Evolutionary conservation across 345 rosid genomes (phyloP).

Genomic region (Tarenaya hassleriana): DNA sequence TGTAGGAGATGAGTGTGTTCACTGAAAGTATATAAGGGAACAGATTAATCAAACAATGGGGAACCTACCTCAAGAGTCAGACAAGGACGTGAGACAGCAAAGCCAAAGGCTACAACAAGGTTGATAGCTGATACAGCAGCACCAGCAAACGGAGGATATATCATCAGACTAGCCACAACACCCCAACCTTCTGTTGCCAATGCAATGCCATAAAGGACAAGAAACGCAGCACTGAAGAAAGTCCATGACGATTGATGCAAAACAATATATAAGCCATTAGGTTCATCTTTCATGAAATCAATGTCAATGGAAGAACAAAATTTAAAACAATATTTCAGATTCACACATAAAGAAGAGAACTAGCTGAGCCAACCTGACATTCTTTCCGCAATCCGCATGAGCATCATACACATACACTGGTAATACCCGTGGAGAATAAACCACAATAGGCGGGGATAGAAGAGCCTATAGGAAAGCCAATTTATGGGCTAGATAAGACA

Average conservation of each 20-base stretch:
- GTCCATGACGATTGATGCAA: slow-evolving; percentile 12
- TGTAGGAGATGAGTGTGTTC: no score
- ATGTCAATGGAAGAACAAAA: slow-evolving; percentile 17
- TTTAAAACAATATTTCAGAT: not conserved
- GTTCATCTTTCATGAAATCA: not conserved
- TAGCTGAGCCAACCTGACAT: slow-evolving; percentile 72
- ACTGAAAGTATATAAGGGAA: not conserved
- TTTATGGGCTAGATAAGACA: slow-evolving; percentile 1
- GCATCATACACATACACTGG: slow-evolving; percentile 98
- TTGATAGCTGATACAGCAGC: slow-evolving; percentile 98
- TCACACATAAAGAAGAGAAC: not conserved
- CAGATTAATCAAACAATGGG: slow-evolving; percentile 15
- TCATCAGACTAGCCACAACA: slow-evolving; percentile 94
- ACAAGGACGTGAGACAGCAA: slow-evolving; percentile 99
- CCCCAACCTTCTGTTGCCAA: slow-evolving; percentile 99
- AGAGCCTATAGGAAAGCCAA: slow-evolving; percentile 56
- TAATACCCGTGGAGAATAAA: slow-evolving; percentile 94
- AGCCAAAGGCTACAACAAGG: slow-evolving; percentile 98
- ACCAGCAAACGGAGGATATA: slow-evolving; percentile 99
- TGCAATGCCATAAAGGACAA: slow-evolving; percentile 93
- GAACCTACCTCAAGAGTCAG: slow-evolving; percentile 75
- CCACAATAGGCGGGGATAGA: slow-evolving; percentile 98
- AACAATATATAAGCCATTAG: slow-evolving; percentile 17
- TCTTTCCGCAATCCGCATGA: slow-evolving; percentile 96
- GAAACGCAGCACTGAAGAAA: slow-evolving; percentile 79